A percentile compares a stretch with the other conserved stretches of the same genome.
These are phyloP conservation scores for Capsella rubella DNA, from an alignment of 441 rosid genomes.

Conservation along the genomic window DNA sequence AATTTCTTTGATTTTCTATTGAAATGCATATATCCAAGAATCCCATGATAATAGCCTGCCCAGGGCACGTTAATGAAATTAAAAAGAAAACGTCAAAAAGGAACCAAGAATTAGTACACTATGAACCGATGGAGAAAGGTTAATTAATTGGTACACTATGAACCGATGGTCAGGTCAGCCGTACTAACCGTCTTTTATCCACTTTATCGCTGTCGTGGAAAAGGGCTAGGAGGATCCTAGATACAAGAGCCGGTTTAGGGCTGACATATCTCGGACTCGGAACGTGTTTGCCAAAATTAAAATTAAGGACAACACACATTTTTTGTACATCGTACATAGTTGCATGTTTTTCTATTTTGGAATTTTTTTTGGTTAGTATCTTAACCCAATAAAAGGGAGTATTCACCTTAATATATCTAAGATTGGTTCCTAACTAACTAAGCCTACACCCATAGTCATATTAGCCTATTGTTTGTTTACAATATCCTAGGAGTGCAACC, in stretches of 20 bases:
- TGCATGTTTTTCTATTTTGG: no score
- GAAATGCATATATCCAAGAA: neutral
- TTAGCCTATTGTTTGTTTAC: no score
- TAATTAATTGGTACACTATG: no score
- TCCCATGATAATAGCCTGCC: neutral
- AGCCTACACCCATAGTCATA: no score
- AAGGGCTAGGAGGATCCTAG: neutral
- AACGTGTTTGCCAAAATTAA: neutral
- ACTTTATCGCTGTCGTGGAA: neutral
- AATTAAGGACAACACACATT: neutral
- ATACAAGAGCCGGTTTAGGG: conserved; percentile 12
- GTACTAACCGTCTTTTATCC: conserved; percentile 1
- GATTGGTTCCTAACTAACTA: no score
- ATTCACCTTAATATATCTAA: no score
- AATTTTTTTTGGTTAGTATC: no score
- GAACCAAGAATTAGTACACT: neutral
- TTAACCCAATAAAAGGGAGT: no score
- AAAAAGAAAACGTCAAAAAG: neutral
- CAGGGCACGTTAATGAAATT: neutral
- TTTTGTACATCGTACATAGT: no score
- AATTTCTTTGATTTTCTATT: neutral
- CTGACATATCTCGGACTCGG: neutral
- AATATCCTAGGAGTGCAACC: no score
- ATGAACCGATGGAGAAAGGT: neutral
- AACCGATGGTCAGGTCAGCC: neutral